A percentile compares a stretch with the other conserved stretches of the same genome.
Evolutionary conservation across 345 rosid species (phyloP).

Genomic region (thale cress (Arabidopsis thaliana)): DNA sequence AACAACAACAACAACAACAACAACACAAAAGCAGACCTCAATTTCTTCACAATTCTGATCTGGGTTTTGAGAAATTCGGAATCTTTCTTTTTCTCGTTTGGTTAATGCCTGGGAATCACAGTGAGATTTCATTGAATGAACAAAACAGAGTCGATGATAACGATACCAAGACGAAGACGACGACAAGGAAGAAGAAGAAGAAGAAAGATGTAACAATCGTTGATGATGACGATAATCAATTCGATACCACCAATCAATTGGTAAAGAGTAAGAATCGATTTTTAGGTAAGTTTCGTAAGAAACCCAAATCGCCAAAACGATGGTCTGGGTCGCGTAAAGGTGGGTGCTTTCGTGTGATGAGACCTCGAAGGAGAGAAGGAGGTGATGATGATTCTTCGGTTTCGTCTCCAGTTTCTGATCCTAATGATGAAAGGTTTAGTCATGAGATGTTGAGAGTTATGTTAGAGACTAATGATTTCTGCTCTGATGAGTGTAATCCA

Average conservation of each 20-base stretch:
- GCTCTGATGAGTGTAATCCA: slow-evolving; percentile 39
- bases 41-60: neutral
- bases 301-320: slow-evolving; percentile 38
- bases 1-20: neutral
- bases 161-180: slow-evolving; percentile 20
- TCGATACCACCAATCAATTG: slow-evolving; percentile 12
- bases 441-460: slow-evolving; percentile 45
- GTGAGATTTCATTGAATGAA: slow-evolving; percentile 34
- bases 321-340: slow-evolving; percentile 41
- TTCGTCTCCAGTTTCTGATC: slow-evolving; percentile 42
- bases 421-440: slow-evolving; percentile 44
- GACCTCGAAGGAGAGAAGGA: slow-evolving; percentile 11
- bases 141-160: slow-evolving; percentile 32
- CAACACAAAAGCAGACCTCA: neutral
- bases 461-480: slow-evolving; percentile 49
- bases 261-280: slow-evolving; percentile 37
- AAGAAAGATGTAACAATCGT: neutral
- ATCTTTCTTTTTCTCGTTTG: slow-evolving; percentile 3
- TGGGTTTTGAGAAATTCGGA: neutral
- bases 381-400: neutral
- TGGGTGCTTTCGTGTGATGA: slow-evolving; percentile 39
- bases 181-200: slow-evolving; percentile 24
- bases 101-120: slow-evolving; percentile 47
- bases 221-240: neutral
- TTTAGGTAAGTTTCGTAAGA: slow-evolving; percentile 22